Base-by-base conservation (phyloP, 2,329 filamentous ascomycete species). In the Penicillium oxalicum region DNA sequence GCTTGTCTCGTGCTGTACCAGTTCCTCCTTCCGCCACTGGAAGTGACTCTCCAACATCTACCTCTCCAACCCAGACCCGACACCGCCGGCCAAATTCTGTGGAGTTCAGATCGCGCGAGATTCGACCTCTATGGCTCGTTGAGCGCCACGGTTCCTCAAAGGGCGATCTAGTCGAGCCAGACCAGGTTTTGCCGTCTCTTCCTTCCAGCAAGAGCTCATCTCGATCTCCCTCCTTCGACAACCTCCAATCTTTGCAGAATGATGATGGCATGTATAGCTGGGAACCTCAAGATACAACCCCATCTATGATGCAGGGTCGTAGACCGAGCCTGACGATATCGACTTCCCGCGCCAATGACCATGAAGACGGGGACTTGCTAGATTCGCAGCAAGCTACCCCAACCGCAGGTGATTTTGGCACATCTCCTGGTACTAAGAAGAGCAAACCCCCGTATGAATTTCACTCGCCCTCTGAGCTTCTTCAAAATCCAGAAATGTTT, bases 71-170 rank as follows among this genome's bases (percentile, higher is more conserved):
- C n/a, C 62, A 64, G 40, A 52, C 65, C 9, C 70, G 74, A 29
- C 73, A 76, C 52, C 65, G 67, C 40, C 74, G 77, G 33, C 68
- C 73, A 0, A 70, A 68, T 45, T 80, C 77, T 1, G 70, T 71
- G 4, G 77, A 81, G 52, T 80, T 80, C 61, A 74, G 70, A 33
- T 72, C 68, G 13, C 79, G 79, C 47, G 88, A 93, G 62, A 84
- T 91, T 60, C 84, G 87, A 57, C 91, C 91, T 0, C 72, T 96
- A 7, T 91, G 87, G 68, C 82, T 95, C 24, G 81, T 95, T 5
- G 87, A 94, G 66, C 82, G 76, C 28, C 80, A 77, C 55, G 70
- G 72, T 18, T 54, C 63, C 8, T 61, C 55, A 13, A 76, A 77
- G 58, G 61, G 65, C 13, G 70, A 65, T 53, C 64, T 60, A 2